These are phyloP conservation scores for Colletotrichum karsti DNA, from an alignment of 2,329 filamentous ascomycete genomes.

Conservation along the genomic window DNA sequence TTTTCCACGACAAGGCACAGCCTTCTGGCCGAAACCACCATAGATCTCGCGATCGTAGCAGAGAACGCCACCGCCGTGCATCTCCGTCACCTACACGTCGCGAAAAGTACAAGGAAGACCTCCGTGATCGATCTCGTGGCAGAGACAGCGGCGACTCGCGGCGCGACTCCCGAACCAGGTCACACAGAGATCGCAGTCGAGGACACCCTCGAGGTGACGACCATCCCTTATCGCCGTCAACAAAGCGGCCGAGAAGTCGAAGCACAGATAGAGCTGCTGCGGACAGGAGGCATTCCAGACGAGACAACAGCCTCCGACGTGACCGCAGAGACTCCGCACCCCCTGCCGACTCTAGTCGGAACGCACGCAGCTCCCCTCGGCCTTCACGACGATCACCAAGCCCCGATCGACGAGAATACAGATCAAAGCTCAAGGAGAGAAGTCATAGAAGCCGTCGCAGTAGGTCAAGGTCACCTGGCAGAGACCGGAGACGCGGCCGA, in stretches of 20 bases:
- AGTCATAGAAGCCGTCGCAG: conserved; percentile 21
- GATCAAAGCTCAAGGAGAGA: conserved; percentile 17
- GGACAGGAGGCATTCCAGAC: conserved; percentile 20
- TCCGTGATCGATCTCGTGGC: conserved; percentile 21
- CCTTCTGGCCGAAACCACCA: conserved; percentile 24
- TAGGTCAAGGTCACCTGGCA: conserved; percentile 26
- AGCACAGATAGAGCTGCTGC: background rate
- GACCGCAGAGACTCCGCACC: conserved; percentile 15
- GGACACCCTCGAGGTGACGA: conserved; percentile 20
- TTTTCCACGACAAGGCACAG: conserved; percentile 23
- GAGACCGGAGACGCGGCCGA: conserved; percentile 8
- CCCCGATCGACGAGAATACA: conserved; percentile 12
- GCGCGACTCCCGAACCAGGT: conserved; percentile 20
- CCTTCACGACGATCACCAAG: conserved; percentile 16
- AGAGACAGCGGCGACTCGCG: conserved; percentile 21
- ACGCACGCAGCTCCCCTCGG: conserved; percentile 12
- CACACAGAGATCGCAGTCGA: conserved; percentile 22
- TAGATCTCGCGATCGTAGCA: conserved; percentile 26
- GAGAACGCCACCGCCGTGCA: conserved; percentile 40
- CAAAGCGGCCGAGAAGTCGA: conserved; percentile 27
- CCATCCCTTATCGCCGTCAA: conserved; percentile 14
- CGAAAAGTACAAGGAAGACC: conserved; percentile 14
- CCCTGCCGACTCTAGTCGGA: background rate
- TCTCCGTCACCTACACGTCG: conserved; percentile 28
- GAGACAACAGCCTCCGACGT: conserved; percentile 24